Base-by-base conservation (phyloP, 176 grass and related monocot genomes). In the Lolium perenne region DNA sequence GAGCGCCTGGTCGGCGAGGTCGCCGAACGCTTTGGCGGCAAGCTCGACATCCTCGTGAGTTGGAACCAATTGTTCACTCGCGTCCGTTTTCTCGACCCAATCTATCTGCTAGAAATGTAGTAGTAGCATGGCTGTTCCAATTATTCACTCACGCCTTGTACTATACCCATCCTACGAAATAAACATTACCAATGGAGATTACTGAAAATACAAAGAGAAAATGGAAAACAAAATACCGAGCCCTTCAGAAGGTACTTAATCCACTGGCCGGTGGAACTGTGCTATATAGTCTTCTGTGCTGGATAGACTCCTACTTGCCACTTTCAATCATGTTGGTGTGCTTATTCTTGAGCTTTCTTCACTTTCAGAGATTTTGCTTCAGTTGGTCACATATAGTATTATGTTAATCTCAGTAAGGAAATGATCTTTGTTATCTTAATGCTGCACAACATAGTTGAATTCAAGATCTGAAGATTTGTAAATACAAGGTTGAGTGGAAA, bases 31-130 rank as follows among this genome's bases (percentile, higher is more conserved):
- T 94, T 97, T 58, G 47, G 73, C 4, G 87, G 94, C 22, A 94
- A 77, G 18, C 87, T 97, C 71, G 65, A 97, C 87, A 92, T 94
- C 12, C 85, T 97, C 32, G 91, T 97, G 78, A 83, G 76, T 48
- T 61, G 8, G 62, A 22, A 29, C 15, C 20, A 62, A 20, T 73
- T 5, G n/a, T 43, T 62, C 58, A 22, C 9, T 22, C 57, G 43
- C 46, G 1, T 72, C 45, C n/a, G 58, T 60, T 86, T 80, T 14
- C 41, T 82, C 12, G 25, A 20, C 7, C n/a, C 11, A 23, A 53
- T 59, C 50, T 38, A 45, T 43, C 35, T 16, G 51, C 35, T 6
- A 71, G 46, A 74, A 74, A 26, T 22, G 63, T 32, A 54, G 47
- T 82, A 50, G 14, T 29, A 51, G 25, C 23, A 32, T 26, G 63